A percentile compares a stretch with the other conserved stretches of the same genome.
These are phyloP conservation scores for Penicillium sclerotigenum DNA, from an alignment of 2,329 filamentous ascomycete genomes.

Conservation along the genomic window DNA sequence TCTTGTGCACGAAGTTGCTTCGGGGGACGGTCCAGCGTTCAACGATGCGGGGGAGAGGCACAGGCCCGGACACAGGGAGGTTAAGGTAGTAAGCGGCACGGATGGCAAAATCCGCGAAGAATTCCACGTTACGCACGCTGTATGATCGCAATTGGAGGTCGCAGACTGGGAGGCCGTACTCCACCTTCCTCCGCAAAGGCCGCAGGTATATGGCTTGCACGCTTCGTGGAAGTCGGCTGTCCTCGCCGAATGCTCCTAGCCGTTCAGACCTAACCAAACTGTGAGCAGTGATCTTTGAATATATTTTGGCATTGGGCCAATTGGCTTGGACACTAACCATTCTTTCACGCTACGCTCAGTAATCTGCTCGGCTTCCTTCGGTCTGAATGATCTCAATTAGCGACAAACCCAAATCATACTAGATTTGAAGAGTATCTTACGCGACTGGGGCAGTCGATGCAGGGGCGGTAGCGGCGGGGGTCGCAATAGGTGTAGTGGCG, in stretches of 20 bases:
- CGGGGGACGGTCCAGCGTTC: slow-evolving; percentile 94
- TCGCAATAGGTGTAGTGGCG: too few relatives aligned
- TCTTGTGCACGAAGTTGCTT: slow-evolving; percentile 92
- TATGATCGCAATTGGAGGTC: slow-evolving; percentile 92
- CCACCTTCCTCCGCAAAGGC: slow-evolving; percentile 70
- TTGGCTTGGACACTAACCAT: slow-evolving; percentile 27
- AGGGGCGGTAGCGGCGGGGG: neutral
- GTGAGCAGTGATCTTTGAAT: slow-evolving; percentile 9
- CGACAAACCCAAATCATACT: neutral
- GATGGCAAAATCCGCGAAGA: slow-evolving; percentile 91
- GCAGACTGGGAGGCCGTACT: slow-evolving; percentile 78
- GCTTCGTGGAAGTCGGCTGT: slow-evolving; percentile 66
- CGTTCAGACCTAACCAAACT: slow-evolving; percentile 34
- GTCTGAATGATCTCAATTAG: slow-evolving; percentile 14
- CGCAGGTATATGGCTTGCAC: slow-evolving; percentile 84
- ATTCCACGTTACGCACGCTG: slow-evolving; percentile 82
- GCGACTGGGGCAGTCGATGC: neutral
- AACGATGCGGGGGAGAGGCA: slow-evolving; percentile 78
- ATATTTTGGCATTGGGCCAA: neutral
- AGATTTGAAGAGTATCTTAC: slow-evolving; percentile 10
- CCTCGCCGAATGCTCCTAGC: slow-evolving; percentile 31
- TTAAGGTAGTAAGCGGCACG: slow-evolving; percentile 92
- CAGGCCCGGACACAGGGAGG: slow-evolving; percentile 78
- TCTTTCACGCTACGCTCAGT: slow-evolving; percentile 23
- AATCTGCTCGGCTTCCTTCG: slow-evolving; percentile 10